A percentile compares a stretch with the other conserved stretches of the same genome.
These are phyloP conservation scores for Sporisorium sorghi DNA, from an alignment of 1,284 basidiomycete genomes.

Conservation along the genomic window DNA sequence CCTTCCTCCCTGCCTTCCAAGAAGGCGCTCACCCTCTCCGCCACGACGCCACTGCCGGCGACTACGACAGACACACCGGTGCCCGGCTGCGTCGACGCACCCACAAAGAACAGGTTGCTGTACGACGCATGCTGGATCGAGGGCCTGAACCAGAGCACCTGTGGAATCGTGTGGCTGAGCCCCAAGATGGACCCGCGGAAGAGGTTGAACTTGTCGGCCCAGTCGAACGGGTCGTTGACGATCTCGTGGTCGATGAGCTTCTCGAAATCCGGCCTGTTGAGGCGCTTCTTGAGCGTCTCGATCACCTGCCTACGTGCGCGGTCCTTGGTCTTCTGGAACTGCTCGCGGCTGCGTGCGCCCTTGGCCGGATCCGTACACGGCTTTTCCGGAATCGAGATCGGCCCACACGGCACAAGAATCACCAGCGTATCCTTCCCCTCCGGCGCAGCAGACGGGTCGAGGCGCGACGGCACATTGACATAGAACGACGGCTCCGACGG, in stretches of 20 bases:
- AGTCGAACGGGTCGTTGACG: conserved; percentile 69
- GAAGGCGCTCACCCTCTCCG: conserved; percentile 45
- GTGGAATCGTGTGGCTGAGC: conserved; percentile 69
- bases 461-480: conserved; percentile 73
- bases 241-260: conserved; percentile 56
- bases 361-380: conserved; percentile 36
- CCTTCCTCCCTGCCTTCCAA: conserved; percentile 38
- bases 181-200: conserved; percentile 70
- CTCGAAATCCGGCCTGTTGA: conserved; percentile 56
- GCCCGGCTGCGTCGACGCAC: conserved; percentile 70
- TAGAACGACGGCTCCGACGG: conserved; percentile 74
- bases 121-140: conserved; percentile 60
- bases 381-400: conserved; percentile 57
- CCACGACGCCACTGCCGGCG: conserved; percentile 59
- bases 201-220: conserved; percentile 70
- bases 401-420: conserved; percentile 70
- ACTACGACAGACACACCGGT: conserved; percentile 68
- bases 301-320: conserved; percentile 59
- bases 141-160: conserved; percentile 68
- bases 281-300: conserved; percentile 51
- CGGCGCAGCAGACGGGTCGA: conserved; percentile 69
- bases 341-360: conserved; percentile 49
- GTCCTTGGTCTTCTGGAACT: conserved; percentile 37
- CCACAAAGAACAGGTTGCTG: conserved; percentile 69
- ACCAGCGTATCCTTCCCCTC: conserved; percentile 70